Evolutionary conservation across 2,329 filamentous ascomycete genomes (phyloP), one percentile per base, ranked within the genome.

Genomic region (Drechslerella stenobrocha): DNA sequence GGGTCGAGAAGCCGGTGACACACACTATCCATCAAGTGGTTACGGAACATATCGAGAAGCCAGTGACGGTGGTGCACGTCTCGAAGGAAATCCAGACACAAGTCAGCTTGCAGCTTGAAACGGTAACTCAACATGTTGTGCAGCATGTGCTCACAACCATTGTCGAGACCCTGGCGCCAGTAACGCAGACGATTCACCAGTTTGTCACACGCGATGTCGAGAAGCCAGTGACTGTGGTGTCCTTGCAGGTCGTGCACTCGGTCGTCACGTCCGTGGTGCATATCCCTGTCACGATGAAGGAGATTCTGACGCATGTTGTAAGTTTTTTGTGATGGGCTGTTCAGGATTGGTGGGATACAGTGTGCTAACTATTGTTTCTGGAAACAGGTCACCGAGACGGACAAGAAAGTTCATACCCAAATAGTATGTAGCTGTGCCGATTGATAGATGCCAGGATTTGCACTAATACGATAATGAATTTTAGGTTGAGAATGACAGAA

Each of bases 181-280:
- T 52, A 20, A 67, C 61, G 8, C n/a, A 47, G 26, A 67, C 61
- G 5, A 24, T 67, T 23, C 53, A 67, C 30, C 34, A 48, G 13
- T 67, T 67, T 15, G 55, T 67, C 11, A 67, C 61, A 3, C 47
- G 59, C 9, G 48, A 35, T 18, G 53, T 52, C 1, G 61, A 67
- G 22, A 59, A 57, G 48, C 61, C 53, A n/a, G 55, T 60, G n/a
- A 67, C 61, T 4, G 61, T 67, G 2, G 53, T 67, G 20, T 57
- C 60, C 20, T 52, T 65, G 3, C 32, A 52, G 18, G 61, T 67
- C 9, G 26, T 67, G 28, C 55, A 67, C 20, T 52, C 45, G 20
- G 37, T 60, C 18, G 28, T 67, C 13, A 60, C 55, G 7, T 60
- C 55, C n/a, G 44, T 60, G 34, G 44, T 55, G 18, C 46, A 57